Conservation (phyloP, 805 yeast genomes). For the Sugiyamaella smithiae region DNA sequence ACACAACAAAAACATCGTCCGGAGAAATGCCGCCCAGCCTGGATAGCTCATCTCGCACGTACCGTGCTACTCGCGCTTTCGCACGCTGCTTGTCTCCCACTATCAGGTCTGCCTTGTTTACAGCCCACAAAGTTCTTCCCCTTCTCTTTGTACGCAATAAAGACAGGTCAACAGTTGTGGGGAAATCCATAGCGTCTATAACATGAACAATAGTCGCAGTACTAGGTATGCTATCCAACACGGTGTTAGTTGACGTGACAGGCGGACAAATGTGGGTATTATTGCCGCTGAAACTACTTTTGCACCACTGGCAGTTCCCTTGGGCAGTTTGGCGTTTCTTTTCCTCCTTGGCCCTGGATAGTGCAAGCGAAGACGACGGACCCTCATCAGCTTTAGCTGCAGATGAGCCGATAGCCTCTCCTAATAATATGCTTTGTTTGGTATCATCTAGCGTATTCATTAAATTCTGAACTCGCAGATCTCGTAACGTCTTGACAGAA, state of each 20-base stretch:
- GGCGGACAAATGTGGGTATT: conserved; percentile 14
- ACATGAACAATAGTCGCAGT: conserved; percentile 54
- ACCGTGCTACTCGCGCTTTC: conserved; percentile 18
- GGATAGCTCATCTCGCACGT: conserved; percentile 37
- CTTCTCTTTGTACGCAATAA: conserved; percentile 33
- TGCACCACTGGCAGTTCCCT: conserved; percentile 27
- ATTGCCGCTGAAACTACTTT: conserved; percentile 15
- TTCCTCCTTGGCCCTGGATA: conserved; percentile 5
- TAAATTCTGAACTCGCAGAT: conserved; percentile 5
- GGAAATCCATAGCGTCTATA: conserved; percentile 69
- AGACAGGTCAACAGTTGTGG: conserved; percentile 49
- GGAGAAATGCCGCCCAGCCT: conserved; percentile 33
- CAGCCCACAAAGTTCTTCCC: conserved; percentile 32
- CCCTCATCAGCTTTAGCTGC: conserved; percentile 7
- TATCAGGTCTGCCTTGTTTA: conserved; percentile 46
- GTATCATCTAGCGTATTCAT: conserved; percentile 16
- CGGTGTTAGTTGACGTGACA: conserved; percentile 23
- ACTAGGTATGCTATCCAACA: conserved; percentile 39
- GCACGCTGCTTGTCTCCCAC: conserved; percentile 34
- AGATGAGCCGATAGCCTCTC: conserved; percentile 12
- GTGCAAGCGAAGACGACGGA: conserved; percentile 4
- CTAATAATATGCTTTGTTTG: conserved; percentile 15
- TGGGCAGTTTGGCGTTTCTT: conserved; percentile 9
- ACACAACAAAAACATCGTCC: conserved; percentile 46
- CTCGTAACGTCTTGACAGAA: conserved; percentile 7